Evolutionary conservation across 805 yeast species (phyloP), one percentile per base, ranked within the genome.

Genomic region (Barnettozyma populi): DNA sequence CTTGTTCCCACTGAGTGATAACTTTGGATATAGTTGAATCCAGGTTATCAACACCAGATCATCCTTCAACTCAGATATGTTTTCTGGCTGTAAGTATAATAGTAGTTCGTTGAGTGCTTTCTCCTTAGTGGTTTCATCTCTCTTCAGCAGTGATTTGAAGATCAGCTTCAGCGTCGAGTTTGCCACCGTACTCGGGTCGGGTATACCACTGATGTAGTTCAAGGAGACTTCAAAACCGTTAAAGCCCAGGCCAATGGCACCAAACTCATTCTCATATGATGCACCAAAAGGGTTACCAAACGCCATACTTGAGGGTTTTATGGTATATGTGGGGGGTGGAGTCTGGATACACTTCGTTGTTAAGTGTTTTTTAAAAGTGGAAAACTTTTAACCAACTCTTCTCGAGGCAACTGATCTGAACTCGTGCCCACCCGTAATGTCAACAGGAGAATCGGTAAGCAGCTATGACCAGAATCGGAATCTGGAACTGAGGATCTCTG

Each of bases 111-210:
- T 61, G 23, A 89, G 68, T 1, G 94, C 89, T 60, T 84, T 86
- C 56, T 88, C 96, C 59, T 82, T 86, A 0, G 98, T 92, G n/a
- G 80, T 82, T 7, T 83, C 76, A 58, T 90, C 96, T 59, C 85
- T 79, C 64, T 90, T 90, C 62, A 84, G 62, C 43, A 90, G 64
- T 9, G 86, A 79, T 61, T 86, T 90, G 70, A 90, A 84, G n/a
- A 82, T 70, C 10, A 90, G 69, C 38, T 76, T 75, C 47, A 85
- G 63, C 10, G 69, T 67, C 2, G 84, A 71, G 37, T 79, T 67
- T 10, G 67, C 50, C 6, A 82, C 56, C 11, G 68, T 55, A 41
- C 74, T 74, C 8, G 86, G 79, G 55, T 88, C 92, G 1, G 96
- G 95, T 5, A 82, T 64, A 3, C 94, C 95, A 13, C 85, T 80